Evolutionary conservation across 1,284 basidiomycete species (phyloP).

Genomic region (Boletus albobrunnescens): DNA sequence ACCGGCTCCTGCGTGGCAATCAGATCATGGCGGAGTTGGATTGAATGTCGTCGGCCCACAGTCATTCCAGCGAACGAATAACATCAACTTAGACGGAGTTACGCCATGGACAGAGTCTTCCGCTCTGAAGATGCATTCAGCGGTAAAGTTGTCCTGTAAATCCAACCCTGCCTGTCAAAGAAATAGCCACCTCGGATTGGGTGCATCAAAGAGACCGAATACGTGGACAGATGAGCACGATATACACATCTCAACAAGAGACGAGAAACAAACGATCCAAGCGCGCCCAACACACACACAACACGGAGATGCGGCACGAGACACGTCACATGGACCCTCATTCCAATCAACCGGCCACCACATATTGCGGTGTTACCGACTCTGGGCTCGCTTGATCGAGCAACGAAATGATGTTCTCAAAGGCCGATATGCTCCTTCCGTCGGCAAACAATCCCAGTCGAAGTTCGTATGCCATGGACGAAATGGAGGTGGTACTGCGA

Average conservation of each 20-base stretch:
- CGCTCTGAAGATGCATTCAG: no score
- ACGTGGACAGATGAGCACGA: neutral
- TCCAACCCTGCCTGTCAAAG: no score
- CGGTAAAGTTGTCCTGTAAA: no score
- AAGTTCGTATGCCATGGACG: slow-evolving; percentile 30
- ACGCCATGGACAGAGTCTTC: no score
- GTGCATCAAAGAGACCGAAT: neutral
- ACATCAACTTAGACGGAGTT: no score
- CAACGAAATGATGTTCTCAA: slow-evolving; percentile 28
- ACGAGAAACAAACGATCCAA: neutral
- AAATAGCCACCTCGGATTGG: no score
- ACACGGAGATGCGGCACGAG: neutral
- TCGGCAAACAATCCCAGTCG: slow-evolving; percentile 27
- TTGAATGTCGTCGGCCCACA: neutral
- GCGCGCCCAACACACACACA: no score
- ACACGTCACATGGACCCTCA: neutral
- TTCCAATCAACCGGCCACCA: slow-evolving; percentile 2
- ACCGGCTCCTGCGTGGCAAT: no score
- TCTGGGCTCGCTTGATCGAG: slow-evolving; percentile 28
- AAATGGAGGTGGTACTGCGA: slow-evolving; percentile 22
- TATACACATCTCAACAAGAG: no score
- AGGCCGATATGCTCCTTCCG: slow-evolving; percentile 21
- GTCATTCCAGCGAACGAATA: no score
- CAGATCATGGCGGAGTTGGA: no score
- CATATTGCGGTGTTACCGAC: neutral